These are phyloP conservation scores for Amaranthus cruentus DNA, from an alignment of 148 eudicot genomes.

Conservation along the genomic window DNA sequence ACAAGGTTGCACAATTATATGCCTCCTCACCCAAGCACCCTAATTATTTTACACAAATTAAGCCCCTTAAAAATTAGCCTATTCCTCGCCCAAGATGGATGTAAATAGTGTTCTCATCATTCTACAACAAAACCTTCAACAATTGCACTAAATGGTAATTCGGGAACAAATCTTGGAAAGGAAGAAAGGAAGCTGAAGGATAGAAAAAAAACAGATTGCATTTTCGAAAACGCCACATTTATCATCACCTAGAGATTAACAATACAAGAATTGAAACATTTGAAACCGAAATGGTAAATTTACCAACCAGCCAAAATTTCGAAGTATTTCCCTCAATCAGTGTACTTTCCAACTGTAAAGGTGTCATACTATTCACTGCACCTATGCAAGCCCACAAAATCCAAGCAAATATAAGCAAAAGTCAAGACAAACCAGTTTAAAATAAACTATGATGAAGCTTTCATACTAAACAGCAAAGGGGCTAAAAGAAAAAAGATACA, in stretches of 20 bases:
- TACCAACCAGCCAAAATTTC: conserved; percentile 89
- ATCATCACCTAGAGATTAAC: neutral
- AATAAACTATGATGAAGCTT: neutral
- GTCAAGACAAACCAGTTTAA: neutral
- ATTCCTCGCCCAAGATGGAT: too few relatives aligned
- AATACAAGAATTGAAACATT: conserved; percentile 2
- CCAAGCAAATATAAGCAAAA: neutral
- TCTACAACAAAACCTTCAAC: too few relatives aligned
- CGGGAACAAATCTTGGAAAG: neutral
- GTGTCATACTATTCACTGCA: conserved; percentile 56
- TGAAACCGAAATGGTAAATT: neutral
- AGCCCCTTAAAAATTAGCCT: too few relatives aligned
- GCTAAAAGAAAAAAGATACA: neutral
- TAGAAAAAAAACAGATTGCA: neutral
- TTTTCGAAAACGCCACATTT: too few relatives aligned
- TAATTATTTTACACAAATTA: too few relatives aligned
- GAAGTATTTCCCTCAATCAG: conserved; percentile 76
- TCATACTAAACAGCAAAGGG: neutral
- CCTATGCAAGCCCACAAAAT: conserved; percentile 34
- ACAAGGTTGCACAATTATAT: too few relatives aligned
- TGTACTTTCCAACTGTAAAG: conserved; percentile 81
- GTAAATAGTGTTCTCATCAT: too few relatives aligned
- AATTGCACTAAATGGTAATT: too few relatives aligned
- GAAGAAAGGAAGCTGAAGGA: neutral
- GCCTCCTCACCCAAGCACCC: too few relatives aligned